These are phyloP conservation scores for Mortierella claussenii DNA, from an alignment of 192 early-diverging fungal species.

Conservation along the genomic window DNA sequence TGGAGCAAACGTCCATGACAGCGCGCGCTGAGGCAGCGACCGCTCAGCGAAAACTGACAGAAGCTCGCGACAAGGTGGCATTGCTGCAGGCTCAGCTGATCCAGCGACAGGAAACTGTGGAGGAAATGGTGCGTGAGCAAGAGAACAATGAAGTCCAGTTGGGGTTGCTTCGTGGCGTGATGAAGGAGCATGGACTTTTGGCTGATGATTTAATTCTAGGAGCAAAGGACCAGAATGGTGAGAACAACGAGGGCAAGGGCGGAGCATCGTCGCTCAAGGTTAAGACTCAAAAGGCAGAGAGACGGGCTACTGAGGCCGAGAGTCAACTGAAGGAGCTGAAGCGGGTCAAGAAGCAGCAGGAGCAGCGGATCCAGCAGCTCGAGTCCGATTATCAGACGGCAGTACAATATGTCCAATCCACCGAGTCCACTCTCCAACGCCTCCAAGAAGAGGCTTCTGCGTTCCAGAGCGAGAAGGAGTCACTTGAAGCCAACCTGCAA, in stretches of 20 bases:
- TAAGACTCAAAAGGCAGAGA: constrained; percentile 24
- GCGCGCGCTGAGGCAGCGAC: constrained; percentile 57
- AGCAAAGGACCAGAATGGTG: constrained; percentile 13
- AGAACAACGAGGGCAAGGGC: not conserved
- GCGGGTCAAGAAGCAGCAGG: constrained; percentile 9
- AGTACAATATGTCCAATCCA: constrained; percentile 37
- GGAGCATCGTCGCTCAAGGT: constrained; percentile 2
- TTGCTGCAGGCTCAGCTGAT: constrained; percentile 47
- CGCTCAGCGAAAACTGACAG: constrained; percentile 53
- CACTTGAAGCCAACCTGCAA: constrained; percentile 1
- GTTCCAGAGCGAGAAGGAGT: constrained; percentile 17
- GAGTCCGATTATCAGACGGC: constrained; percentile 58
- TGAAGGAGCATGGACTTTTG: constrained; percentile 55
- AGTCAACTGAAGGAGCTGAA: constrained; percentile 17
- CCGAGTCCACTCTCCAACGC: constrained; percentile 42
- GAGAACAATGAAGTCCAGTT: constrained; percentile 63
- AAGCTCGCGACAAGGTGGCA: constrained; percentile 53
- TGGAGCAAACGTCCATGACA: constrained; percentile 59
- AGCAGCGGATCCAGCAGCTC: constrained; percentile 45
- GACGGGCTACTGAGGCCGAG: constrained; percentile 30
- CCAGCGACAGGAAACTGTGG: constrained; percentile 54
- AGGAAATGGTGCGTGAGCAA: constrained; percentile 52
- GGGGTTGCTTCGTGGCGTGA: constrained; percentile 58
- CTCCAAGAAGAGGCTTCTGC: constrained; percentile 41
- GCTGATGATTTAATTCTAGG: constrained; percentile 35